These are phyloP conservation scores for Trametes meyenii DNA, from an alignment of 768 basidiomycete species.

Conservation along the genomic window DNA sequence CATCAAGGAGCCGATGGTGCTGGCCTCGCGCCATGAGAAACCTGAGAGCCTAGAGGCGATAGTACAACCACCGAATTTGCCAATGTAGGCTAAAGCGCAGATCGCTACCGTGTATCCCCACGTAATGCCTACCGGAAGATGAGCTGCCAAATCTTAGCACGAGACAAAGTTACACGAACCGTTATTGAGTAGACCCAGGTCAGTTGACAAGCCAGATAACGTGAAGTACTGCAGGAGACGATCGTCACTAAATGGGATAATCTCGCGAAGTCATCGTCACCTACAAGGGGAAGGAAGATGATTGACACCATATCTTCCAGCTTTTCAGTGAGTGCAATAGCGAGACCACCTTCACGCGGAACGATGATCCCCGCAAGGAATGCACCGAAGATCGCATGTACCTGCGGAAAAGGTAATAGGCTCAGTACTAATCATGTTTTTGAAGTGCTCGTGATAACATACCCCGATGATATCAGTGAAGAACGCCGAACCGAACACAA, in stretches of 20 bases:
- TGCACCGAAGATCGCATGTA: slow-evolving; percentile 90
- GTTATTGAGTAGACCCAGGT: slow-evolving; percentile 81
- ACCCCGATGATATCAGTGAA: slow-evolving; percentile 91
- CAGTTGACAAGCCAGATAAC: slow-evolving; percentile 85
- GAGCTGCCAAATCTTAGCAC: neutral
- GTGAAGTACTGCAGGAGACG: slow-evolving; percentile 77
- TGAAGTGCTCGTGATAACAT: neutral
- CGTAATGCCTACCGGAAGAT: slow-evolving; percentile 54
- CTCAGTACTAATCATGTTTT: neutral
- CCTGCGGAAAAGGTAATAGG: slow-evolving; percentile 6
- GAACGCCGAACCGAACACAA: slow-evolving; percentile 86
- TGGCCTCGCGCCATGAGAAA: slow-evolving; percentile 79
- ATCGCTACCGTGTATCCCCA: slow-evolving; percentile 92
- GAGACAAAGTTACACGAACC: slow-evolving; percentile 41
- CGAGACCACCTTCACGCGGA: slow-evolving; percentile 86
- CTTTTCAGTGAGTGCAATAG: slow-evolving; percentile 88
- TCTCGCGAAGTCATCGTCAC: slow-evolving; percentile 22
- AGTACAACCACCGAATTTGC: slow-evolving; percentile 89
- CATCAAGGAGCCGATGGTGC: slow-evolving; percentile 91
- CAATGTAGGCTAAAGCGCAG: slow-evolving; percentile 72
- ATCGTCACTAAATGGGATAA: neutral
- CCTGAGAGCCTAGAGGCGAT: slow-evolving; percentile 66
- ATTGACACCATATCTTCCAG: slow-evolving; percentile 95
- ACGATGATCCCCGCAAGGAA: slow-evolving; percentile 83
- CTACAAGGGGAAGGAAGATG: slow-evolving; percentile 84